These are phyloP conservation scores for Malassezia furfur DNA, from an alignment of 1,284 basidiomycete genomes.

Conservation along the genomic window DNA sequence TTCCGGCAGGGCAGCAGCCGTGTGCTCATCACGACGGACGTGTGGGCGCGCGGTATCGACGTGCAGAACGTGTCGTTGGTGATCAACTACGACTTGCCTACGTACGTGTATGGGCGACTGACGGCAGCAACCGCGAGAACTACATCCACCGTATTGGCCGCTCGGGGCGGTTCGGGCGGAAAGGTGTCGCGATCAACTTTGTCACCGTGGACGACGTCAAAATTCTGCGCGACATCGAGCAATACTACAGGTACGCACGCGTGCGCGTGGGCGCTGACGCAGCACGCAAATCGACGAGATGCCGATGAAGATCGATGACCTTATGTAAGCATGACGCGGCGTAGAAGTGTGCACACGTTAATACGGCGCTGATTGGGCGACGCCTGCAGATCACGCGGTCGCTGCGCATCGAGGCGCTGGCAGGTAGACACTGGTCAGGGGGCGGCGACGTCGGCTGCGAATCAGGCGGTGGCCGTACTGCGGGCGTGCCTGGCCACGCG, in stretches of 20 bases:
- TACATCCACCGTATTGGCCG: constrained; percentile 97
- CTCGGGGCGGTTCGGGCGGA: constrained; percentile 85
- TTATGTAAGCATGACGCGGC: constrained; percentile 23
- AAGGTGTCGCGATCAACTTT: constrained; percentile 58
- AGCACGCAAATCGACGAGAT: constrained; percentile 46
- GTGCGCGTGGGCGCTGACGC: not conserved
- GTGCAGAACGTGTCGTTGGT: constrained; percentile 96
- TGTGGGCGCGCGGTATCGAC: constrained; percentile 97
- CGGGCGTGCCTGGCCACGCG: too few species aligned
- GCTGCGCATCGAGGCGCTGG: too few species aligned
- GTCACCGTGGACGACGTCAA: constrained; percentile 62
- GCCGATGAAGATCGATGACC: constrained; percentile 47
- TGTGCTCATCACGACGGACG: constrained; percentile 56
- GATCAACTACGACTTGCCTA: constrained; percentile 90
- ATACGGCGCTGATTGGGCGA: too few species aligned
- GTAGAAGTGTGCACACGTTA: too few species aligned
- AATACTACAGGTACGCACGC: constrained; percentile 27
- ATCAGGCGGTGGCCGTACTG: too few species aligned
- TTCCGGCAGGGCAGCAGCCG: constrained; percentile 73
- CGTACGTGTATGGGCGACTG: constrained; percentile 51
- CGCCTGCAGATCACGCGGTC: too few species aligned
- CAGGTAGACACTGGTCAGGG: too few species aligned
- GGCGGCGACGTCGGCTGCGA: too few species aligned
- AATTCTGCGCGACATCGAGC: constrained; percentile 41
- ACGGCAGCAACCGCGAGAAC: constrained; percentile 86